Evolutionary conservation across 371 early-diverging fungal genomes (phyloP).

Genomic region (Batrachochytrium dendrobatidis): DNA sequence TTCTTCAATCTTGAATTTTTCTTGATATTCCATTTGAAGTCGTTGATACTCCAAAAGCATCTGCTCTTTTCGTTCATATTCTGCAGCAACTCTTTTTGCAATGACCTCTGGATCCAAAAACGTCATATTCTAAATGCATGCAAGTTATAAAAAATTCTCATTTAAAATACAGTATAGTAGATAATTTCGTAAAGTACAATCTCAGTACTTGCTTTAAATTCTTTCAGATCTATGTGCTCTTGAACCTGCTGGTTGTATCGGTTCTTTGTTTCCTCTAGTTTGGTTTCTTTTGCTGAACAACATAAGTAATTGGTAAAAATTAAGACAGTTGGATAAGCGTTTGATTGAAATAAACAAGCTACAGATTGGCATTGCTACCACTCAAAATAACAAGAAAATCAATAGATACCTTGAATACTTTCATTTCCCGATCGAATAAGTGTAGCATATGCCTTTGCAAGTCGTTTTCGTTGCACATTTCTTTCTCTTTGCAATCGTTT

Average conservation of each 20-base stretch:
- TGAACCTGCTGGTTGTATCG: conserved; percentile 13
- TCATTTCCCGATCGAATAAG: background rate
- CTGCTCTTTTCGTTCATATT: background rate
- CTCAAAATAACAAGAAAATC: background rate
- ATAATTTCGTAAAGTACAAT: no score
- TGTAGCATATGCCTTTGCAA: conserved; percentile 2
- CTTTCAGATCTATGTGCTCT: conserved; percentile 22
- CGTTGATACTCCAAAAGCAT: background rate
- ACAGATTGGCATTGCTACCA: no score
- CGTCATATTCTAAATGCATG: background rate
- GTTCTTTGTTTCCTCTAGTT: conserved; percentile 12
- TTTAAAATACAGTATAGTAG: no score
- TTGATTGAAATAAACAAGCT: no score
- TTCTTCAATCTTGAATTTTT: background rate
- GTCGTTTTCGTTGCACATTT: background rate
- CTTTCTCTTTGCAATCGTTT: conserved; percentile 12
- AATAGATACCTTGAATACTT: conserved; percentile 7
- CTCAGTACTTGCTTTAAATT: no score
- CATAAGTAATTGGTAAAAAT: no score
- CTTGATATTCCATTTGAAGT: background rate
- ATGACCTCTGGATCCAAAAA: conserved; percentile 7
- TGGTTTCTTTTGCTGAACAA: background rate
- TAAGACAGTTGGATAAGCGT: no score
- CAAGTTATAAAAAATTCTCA: no score
- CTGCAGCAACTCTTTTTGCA: conserved; percentile 4